phyloP scores from a whole-genome alignment of 2,329 filamentous ascomycete species.

The Microcyclospora pomicola region DNA sequence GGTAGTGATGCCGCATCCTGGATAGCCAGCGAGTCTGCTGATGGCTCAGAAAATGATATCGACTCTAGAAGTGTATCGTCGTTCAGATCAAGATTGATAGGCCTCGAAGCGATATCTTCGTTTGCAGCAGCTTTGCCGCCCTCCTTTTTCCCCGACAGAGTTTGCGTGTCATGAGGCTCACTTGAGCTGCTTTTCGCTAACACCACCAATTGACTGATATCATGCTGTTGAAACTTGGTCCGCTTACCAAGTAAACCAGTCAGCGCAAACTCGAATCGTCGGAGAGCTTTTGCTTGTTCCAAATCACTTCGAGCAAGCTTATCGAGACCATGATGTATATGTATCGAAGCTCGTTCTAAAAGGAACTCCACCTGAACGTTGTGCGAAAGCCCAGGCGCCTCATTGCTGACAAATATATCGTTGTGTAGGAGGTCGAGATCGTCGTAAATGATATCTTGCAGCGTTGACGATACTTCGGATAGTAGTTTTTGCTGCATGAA shows the following conservation, averaged over 20 bases:
- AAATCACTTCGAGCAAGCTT: conserved; percentile 59
- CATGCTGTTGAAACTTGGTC: conserved; percentile 66
- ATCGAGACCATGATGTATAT: conserved; percentile 74
- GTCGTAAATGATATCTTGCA: conserved; percentile 48
- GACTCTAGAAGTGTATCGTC: conserved; percentile 86
- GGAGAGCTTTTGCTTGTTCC: conserved; percentile 49
- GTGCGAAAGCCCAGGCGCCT: conserved; percentile 1
- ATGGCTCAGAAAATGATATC: conserved; percentile 57
- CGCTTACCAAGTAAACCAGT: conserved; percentile 78
- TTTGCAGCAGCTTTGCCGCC: conserved; percentile 2
- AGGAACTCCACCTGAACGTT: conserved; percentile 54
- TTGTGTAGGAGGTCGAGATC: conserved; percentile 45
- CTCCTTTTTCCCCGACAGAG: not conserved
- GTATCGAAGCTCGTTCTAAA: conserved; percentile 68
- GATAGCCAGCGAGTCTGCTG: conserved; percentile 23
- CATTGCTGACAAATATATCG: conserved; percentile 15
- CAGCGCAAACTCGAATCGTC: conserved; percentile 66
- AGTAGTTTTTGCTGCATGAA: conserved; percentile 59
- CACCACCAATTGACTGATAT: conserved; percentile 78
- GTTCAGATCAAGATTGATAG: conserved; percentile 59
- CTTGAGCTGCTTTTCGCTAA: conserved; percentile 58
- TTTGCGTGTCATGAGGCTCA: not conserved
- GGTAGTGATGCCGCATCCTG: conserved; percentile 43
- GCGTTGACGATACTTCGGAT: conserved; percentile 44
- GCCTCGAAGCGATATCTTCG: conserved; percentile 5